Evolutionary conservation across 2,329 filamentous ascomycete species (phyloP).

Genomic region (Malbranchea cinnamomea): DNA sequence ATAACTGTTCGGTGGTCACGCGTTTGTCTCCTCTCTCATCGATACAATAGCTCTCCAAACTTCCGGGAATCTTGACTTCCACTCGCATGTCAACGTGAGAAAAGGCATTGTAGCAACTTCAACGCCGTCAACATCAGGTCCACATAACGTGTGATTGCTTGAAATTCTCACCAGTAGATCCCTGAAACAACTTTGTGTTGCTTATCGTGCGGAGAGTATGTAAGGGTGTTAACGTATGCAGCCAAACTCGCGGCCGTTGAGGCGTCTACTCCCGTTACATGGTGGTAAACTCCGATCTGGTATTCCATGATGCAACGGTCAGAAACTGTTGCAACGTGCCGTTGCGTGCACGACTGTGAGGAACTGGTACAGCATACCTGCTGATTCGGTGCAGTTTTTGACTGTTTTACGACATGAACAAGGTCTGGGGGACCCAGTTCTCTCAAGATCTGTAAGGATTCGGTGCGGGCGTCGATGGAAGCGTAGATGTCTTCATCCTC

Average conservation of each 20-base stretch:
- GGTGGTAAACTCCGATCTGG: slow-evolving; percentile 86
- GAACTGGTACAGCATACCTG: slow-evolving; percentile 30
- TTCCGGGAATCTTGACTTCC: slow-evolving; percentile 91
- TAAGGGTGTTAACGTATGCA: slow-evolving; percentile 95
- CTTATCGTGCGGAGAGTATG: slow-evolving; percentile 73
- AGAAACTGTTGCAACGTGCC: not conserved
- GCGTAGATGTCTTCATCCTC: slow-evolving; percentile 78
- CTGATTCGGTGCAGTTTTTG: slow-evolving; percentile 41
- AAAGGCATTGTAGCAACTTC: slow-evolving; percentile 93
- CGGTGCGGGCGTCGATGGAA: slow-evolving; percentile 81
- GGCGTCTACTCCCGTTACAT: slow-evolving; percentile 92
- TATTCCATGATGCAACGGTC: not conserved
- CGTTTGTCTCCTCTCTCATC: slow-evolving; percentile 93
- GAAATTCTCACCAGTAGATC: slow-evolving; percentile 61
- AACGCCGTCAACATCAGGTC: slow-evolving; percentile 7
- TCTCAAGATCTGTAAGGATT: slow-evolving; percentile 68
- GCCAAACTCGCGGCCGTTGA: slow-evolving; percentile 94
- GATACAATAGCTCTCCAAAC: slow-evolving; percentile 92
- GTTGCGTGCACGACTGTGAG: not conserved
- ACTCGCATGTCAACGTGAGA: slow-evolving; percentile 97
- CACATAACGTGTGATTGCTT: not conserved
- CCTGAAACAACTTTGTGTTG: slow-evolving; percentile 84
- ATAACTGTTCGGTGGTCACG: slow-evolving; percentile 81
- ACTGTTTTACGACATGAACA: slow-evolving; percentile 79
- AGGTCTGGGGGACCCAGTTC: slow-evolving; percentile 93